Evolutionary conservation across 768 basidiomycete genomes (phyloP).

Genomic region (Lentinus brumalis): DNA sequence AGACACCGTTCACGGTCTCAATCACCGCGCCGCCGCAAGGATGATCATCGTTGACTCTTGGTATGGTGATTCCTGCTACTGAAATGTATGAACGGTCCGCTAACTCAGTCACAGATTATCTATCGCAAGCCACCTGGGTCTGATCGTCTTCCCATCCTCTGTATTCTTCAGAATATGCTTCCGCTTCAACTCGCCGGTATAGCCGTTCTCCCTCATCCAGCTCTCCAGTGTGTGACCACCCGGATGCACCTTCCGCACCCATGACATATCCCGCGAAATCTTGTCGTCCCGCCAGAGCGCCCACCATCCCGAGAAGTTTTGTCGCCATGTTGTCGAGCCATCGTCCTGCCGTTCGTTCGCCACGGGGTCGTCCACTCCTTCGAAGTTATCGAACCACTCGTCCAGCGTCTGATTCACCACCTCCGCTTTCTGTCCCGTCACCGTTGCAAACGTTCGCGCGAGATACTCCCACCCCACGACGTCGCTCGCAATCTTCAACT

Average conservation of each 20-base stretch:
- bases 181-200: slow-evolving; percentile 25
- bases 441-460: slow-evolving; percentile 21
- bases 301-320: slow-evolving; percentile 48
- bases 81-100: not conserved
- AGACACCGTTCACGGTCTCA: slow-evolving; percentile 29
- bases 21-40: slow-evolving; percentile 23
- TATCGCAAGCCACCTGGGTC: slow-evolving; percentile 4
- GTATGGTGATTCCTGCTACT: not conserved
- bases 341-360: slow-evolving; percentile 7
- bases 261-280: slow-evolving; percentile 45
- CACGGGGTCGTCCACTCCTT: slow-evolving; percentile 8
- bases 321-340: slow-evolving; percentile 11
- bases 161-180: slow-evolving; percentile 25
- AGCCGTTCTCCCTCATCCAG: slow-evolving; percentile 43
- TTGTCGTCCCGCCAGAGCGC: slow-evolving; percentile 45
- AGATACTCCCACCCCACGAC: slow-evolving; percentile 28
- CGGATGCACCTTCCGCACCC: slow-evolving; percentile 44
- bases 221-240: slow-evolving; percentile 37
- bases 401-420: slow-evolving; percentile 12
- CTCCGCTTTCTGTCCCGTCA: slow-evolving; percentile 12
- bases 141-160: slow-evolving; percentile 24
- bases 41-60: not conserved
- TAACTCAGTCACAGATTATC: not conserved
- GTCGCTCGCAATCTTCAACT: slow-evolving; percentile 32
- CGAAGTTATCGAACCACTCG: slow-evolving; percentile 13